Base-by-base conservation (phyloP, 768 basidiomycete genomes). In the Boletus reticulatus region DNA sequence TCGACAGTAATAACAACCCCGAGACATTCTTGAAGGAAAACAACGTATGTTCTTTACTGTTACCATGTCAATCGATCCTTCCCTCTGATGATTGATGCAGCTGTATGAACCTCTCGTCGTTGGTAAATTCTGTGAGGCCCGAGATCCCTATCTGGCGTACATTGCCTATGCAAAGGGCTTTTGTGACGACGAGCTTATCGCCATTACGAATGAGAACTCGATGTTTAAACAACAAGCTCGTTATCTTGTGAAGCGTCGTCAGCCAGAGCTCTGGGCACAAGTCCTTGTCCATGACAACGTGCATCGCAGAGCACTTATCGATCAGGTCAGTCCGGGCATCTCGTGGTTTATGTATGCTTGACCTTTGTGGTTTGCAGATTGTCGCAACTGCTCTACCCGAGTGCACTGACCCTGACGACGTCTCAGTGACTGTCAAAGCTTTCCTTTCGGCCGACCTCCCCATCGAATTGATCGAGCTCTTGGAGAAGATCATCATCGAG, bases 181-280 rank as follows among this genome's bases (percentile, higher is more conserved):
- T 73, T 99, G 97, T 69, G 97, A 99, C 61, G 94, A 98, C 6
- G 97, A 99, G 73, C 83, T 99, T 56, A 95, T 99, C 67, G 72
- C 84, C 20, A 96, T 99, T 71, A 98, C 97, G 46, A 98, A 98
- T 69, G 95, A 96, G 62, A 99, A 99, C 77, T 88, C 94, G 13
- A 99, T 99, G 97, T 99, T 95, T 83, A 99, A 98, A 75, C 96
- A 99, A 67, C 97, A 98, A 73, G 92, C 97, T 50, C 88, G 97
- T 29, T 99, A 99, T 75, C 84, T 99, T 55, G 92, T 98, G 68
- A 97, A 95, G 75, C 88, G 97, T 63, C 92, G 97, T 58, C 87
- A 92, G 58, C 85, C 90, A 16, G 97, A 98, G 58, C 84, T 99
- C 31, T 99, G 97, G 97, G 85, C 89, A 2, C 94, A 98, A 73